These are phyloP conservation scores for Thamnidium elegans DNA, from an alignment of 192 early-diverging fungal genomes.

Conservation along the genomic window DNA sequence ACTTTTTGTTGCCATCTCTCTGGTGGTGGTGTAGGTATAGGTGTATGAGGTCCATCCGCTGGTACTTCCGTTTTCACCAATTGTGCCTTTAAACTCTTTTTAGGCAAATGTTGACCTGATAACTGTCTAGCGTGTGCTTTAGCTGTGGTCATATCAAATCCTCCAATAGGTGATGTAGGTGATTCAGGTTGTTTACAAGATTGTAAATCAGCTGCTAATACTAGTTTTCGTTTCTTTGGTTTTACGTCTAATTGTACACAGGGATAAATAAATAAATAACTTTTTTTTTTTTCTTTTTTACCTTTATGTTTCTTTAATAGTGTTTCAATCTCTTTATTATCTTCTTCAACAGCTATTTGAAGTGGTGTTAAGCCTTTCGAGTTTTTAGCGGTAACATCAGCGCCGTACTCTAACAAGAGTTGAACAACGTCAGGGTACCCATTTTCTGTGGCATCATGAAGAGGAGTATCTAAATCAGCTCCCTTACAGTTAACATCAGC, in stretches of 20 bases:
- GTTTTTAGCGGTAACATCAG: slow-evolving; percentile 51
- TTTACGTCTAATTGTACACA: slow-evolving; percentile 2
- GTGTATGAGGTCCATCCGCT: slow-evolving; percentile 23
- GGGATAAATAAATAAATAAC: not conserved
- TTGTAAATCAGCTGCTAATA: slow-evolving; percentile 18
- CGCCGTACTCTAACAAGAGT: slow-evolving; percentile 45
- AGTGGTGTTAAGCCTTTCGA: slow-evolving; percentile 51
- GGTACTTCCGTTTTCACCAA: slow-evolving; percentile 1
- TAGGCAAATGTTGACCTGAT: slow-evolving; percentile 18
- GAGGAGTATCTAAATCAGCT: slow-evolving; percentile 59
- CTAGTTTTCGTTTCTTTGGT: slow-evolving; percentile 29
- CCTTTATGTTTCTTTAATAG: slow-evolving; percentile 10
- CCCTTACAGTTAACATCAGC: slow-evolving; percentile 62
- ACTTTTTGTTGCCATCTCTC: slow-evolving; percentile 33
- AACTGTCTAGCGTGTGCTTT: slow-evolving; percentile 18
- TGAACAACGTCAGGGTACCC: slow-evolving; percentile 44
- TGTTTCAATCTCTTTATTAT: slow-evolving; percentile 27
- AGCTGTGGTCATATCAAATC: not conserved
- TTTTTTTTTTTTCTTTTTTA: not conserved
- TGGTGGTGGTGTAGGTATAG: slow-evolving; percentile 25
- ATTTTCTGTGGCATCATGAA: slow-evolving; percentile 66
- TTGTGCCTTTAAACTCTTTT: slow-evolving; percentile 14
- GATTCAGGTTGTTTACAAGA: not conserved
- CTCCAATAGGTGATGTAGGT: not conserved
- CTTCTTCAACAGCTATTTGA: slow-evolving; percentile 50